Evolutionary conservation across 495 filamentous ascomycete species (phyloP).

Genomic region (Podospora anserina): DNA sequence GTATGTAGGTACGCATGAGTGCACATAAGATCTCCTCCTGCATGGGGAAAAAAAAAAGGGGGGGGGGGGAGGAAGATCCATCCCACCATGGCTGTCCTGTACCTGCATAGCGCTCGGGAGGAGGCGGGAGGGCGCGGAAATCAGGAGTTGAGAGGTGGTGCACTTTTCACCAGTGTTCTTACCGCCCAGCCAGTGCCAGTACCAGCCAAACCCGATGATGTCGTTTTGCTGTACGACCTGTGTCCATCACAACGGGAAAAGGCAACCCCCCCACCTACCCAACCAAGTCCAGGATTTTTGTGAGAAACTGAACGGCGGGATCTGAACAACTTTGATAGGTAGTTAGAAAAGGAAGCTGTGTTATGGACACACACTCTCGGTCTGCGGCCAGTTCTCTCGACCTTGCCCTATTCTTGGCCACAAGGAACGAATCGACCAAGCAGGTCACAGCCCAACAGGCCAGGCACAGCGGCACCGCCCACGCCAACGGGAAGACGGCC

Average conservation of each 20-base stretch:
- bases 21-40: not conserved
- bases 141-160: not conserved
- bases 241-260: not conserved
- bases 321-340: conserved; percentile 5
- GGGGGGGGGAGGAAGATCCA: not conserved
- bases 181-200: conserved; percentile 5
- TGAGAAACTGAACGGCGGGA: conserved; percentile 3
- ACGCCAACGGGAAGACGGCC: not conserved
- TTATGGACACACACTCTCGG: not conserved
- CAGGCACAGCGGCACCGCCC: not conserved
- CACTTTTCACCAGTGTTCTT: not conserved
- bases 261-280: not conserved
- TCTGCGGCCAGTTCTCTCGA: not conserved
- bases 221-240: not conserved
- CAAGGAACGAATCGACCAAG: not conserved
- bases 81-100: not conserved
- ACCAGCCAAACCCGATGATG: not conserved
- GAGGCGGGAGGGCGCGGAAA: not conserved
- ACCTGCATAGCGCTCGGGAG: conserved; percentile 8
- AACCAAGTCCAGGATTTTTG: not conserved
- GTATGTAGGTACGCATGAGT: not conserved
- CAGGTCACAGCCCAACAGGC: conserved; percentile 2
- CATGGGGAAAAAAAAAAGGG: not conserved
- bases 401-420: conserved; percentile 4
- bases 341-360: not conserved